Conservation (phyloP, 1,139 yeast genomes). For the Kluyveromyces sp. region DNA sequence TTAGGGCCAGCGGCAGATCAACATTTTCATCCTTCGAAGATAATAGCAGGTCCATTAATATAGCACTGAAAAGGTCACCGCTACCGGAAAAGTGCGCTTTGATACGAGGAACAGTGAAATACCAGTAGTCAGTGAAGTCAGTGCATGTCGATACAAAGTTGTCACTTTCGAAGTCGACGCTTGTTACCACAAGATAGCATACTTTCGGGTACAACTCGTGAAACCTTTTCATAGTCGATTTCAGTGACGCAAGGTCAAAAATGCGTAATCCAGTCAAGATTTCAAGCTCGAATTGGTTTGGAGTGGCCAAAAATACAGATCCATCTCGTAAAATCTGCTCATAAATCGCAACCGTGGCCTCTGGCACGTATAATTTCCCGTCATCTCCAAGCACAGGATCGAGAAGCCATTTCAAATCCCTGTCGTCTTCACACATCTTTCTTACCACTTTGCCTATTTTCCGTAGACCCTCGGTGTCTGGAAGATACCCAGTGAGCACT, state of each 20-base stretch:
- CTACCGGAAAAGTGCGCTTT: constrained; percentile 83
- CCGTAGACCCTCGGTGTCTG: constrained; percentile 44
- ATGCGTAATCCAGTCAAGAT: constrained; percentile 51
- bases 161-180: constrained; percentile 31
- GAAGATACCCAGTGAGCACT: constrained; percentile 65
- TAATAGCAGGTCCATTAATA: constrained; percentile 54
- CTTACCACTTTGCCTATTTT: constrained; percentile 29
- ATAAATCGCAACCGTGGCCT: constrained; percentile 61
- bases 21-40: constrained; percentile 5
- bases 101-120: constrained; percentile 47
- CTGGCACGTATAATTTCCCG: constrained; percentile 70
- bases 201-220: constrained; percentile 45
- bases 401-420: constrained; percentile 45
- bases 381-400: constrained; percentile 97
- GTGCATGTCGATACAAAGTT: constrained; percentile 50
- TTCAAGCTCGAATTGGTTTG: constrained; percentile 89
- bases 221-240: constrained; percentile 40
- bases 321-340: constrained; percentile 44
- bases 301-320: constrained; percentile 64
- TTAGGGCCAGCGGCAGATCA: constrained; percentile 20
- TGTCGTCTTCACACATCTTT: constrained; percentile 13
- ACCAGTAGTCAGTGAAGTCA: constrained; percentile 21
- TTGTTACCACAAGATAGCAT: constrained; percentile 62
- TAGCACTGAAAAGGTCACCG: constrained; percentile 83
- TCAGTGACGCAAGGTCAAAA: constrained; percentile 35